These are phyloP conservation scores for Phytophthora sp. DNA, from an alignment of 352 stramenopile genomes.

Conservation along the genomic window DNA sequence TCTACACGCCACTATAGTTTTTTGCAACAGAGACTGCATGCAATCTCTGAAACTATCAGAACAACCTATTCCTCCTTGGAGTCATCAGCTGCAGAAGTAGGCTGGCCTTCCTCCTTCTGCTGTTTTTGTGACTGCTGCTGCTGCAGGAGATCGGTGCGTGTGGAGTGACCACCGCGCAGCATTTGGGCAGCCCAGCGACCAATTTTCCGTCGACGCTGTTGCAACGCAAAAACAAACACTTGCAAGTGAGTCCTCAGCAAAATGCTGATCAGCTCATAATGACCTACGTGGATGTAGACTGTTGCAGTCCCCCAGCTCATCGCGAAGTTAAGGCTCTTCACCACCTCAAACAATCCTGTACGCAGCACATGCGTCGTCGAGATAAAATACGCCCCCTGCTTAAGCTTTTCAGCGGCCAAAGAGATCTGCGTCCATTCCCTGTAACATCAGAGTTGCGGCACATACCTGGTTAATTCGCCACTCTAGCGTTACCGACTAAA, in stretches of 20 bases:
- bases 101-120: conserved; percentile 24
- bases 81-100: conserved; percentile 3
- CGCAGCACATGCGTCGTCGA: conserved; percentile 82
- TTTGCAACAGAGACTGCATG: no score
- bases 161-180: conserved; percentile 77
- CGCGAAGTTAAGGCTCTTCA: conserved; percentile 71
- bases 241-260: background rate
- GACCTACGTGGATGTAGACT: conserved; percentile 86
- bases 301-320: conserved; percentile 88
- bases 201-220: conserved; percentile 79
- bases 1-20: no score
- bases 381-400: conserved; percentile 86
- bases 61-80: conserved; percentile 7
- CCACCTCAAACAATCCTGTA: conserved; percentile 83
- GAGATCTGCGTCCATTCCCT: conserved; percentile 87
- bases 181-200: conserved; percentile 87
- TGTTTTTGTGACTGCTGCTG: conserved; percentile 44
- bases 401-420: conserved; percentile 78
- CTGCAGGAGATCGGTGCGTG: conserved; percentile 72
- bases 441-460: background rate
- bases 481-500: background rate
- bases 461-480: no score
- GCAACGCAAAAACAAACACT: conserved; percentile 6
- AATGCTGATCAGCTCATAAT: background rate
- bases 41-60: no score